Evolutionary conservation across 202 grass and related monocot genomes (phyloP).

Genomic region (Panicum hallii): DNA sequence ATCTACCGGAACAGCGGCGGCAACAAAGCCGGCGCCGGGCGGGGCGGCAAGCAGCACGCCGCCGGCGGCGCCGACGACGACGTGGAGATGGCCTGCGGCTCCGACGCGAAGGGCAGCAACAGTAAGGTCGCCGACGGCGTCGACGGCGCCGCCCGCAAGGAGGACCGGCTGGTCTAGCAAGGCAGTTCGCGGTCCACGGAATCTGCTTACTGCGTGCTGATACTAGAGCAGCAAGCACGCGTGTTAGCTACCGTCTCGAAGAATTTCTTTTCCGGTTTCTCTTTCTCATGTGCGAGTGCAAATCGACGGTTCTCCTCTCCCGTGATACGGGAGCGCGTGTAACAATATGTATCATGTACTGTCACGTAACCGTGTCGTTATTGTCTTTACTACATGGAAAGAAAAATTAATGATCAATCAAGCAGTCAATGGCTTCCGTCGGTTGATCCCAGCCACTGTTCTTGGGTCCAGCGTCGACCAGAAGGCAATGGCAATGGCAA

Average conservation of each 20-base stretch:
- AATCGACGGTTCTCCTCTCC: not conserved
- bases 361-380: too few relatives aligned
- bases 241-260: not conserved
- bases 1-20: slow-evolving; percentile 72
- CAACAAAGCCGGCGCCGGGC: slow-evolving; percentile 10
- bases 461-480: not conserved
- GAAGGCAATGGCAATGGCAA: too few relatives aligned
- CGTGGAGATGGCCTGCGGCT: slow-evolving; percentile 52
- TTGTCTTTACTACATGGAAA: too few relatives aligned
- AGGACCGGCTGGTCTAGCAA: slow-evolving; percentile 43
- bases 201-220: not conserved
- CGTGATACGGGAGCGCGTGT: not conserved
- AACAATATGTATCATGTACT: not conserved
- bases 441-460: not conserved
- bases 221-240: not conserved
- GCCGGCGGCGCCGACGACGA: not conserved
- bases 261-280: not conserved
- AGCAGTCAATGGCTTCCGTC: not conserved
- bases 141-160: slow-evolving; percentile 1
- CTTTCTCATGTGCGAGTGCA: not conserved
- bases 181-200: not conserved
- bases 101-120: slow-evolving; percentile 44
- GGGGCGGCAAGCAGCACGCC: slow-evolving; percentile 11
- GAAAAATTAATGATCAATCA: not conserved
- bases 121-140: slow-evolving; percentile 48